These are phyloP conservation scores for Ophiorrhiza pumila DNA, from an alignment of 257 asterid genomes.

Conservation along the genomic window DNA sequence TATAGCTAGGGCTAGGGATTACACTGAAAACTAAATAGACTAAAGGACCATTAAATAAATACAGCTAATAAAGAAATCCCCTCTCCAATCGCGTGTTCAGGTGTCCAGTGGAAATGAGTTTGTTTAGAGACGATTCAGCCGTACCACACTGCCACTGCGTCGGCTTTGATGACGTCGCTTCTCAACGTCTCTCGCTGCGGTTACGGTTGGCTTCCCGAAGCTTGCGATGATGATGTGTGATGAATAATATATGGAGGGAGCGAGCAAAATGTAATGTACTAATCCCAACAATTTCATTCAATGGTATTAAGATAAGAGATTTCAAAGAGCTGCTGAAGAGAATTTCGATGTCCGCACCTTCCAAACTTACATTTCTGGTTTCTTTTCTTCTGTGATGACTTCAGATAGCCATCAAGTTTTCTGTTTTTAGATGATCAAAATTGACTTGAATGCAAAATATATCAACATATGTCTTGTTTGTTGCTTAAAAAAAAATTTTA, in stretches of 20 bases:
- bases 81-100: constrained; percentile 65
- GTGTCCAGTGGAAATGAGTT: constrained; percentile 77
- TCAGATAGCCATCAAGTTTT: not conserved
- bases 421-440: not conserved
- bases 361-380: constrained; percentile 20
- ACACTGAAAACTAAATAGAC: too few relatives aligned
- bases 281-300: constrained; percentile 28
- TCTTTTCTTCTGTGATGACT: not conserved
- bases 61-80: too few relatives aligned
- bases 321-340: constrained; percentile 42
- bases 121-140: constrained; percentile 81
- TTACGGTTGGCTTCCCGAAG: constrained; percentile 84
- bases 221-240: constrained; percentile 86
- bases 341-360: constrained; percentile 17
- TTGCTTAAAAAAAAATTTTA: too few relatives aligned
- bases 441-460: not conserved
- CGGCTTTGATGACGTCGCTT: constrained; percentile 94
- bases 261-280: constrained; percentile 27
- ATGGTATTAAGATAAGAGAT: constrained; percentile 32
- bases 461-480: not conserved
- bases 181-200: constrained; percentile 74
- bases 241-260: constrained; percentile 52
- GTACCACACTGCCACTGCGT: constrained; percentile 81
- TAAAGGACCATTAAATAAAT: too few relatives aligned
- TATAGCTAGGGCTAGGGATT: too few relatives aligned